Conservation (phyloP, 1,284 basidiomycete genomes). For the Cystobasidiaceae sp. region DNA sequence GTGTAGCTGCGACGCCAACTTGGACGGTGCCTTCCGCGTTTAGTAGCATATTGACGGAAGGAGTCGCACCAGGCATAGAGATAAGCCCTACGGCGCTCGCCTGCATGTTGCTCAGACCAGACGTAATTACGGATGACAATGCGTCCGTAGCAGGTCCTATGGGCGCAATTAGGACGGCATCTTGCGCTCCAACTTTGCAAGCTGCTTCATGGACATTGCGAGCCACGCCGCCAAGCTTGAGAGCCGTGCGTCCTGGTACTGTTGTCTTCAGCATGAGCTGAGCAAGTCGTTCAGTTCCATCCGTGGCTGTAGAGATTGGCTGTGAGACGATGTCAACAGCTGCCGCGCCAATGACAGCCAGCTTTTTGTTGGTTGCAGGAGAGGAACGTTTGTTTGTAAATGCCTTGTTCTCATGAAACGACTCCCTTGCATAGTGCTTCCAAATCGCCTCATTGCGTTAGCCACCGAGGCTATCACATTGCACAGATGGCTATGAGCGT, state of each 20-base stretch:
- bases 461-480: background rate
- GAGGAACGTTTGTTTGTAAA: no score
- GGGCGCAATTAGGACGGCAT: slow-evolving; percentile 50
- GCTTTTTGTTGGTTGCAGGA: slow-evolving; percentile 20
- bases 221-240: slow-evolving; percentile 84
- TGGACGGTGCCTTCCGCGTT: slow-evolving; percentile 66
- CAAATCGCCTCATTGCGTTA: background rate
- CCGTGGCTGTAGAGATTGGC: slow-evolving; percentile 47
- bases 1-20: slow-evolving; percentile 88
- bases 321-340: slow-evolving; percentile 73
- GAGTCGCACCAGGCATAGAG: slow-evolving; percentile 61
- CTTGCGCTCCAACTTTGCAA: slow-evolving; percentile 54
- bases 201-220: slow-evolving; percentile 90
- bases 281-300: slow-evolving; percentile 31
- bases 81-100: slow-evolving; percentile 15
- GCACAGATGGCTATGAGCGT: background rate
- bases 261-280: slow-evolving; percentile 60
- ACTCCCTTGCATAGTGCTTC: no score
- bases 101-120: background rate
- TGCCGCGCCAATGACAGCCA: slow-evolving; percentile 73
- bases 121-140: background rate
- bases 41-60: slow-evolving; percentile 75
- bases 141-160: slow-evolving; percentile 43
- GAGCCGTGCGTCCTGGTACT: slow-evolving; percentile 64
- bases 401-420: no score